phyloP scores from a whole-genome alignment of 441 rosid genomes.

The Bruguiera hainesii region DNA sequence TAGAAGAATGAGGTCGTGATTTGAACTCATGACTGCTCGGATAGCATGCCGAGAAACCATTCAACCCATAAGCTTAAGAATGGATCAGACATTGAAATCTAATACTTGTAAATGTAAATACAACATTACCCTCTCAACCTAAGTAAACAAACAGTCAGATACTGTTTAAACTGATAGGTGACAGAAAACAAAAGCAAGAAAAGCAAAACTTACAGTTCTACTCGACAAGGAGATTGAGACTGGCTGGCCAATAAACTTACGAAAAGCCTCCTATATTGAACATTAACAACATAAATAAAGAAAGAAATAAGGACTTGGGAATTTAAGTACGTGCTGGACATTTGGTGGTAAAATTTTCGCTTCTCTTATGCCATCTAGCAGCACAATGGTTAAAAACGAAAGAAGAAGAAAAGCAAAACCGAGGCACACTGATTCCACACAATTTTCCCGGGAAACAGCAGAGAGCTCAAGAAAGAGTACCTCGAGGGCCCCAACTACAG shows the following conservation, averaged over 20 bases:
- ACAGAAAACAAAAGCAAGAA: background rate
- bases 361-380: too few relatives aligned
- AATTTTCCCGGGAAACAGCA: slow-evolving; percentile 1
- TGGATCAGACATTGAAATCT: too few relatives aligned
- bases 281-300: background rate
- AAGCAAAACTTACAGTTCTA: slow-evolving; percentile 61
- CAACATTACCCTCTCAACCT: background rate
- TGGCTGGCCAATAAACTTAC: slow-evolving; percentile 82
- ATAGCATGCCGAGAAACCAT: too few relatives aligned
- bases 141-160: background rate
- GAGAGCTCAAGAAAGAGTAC: slow-evolving; percentile 23
- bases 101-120: too few relatives aligned
- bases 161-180: background rate
- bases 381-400: background rate
- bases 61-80: too few relatives aligned
- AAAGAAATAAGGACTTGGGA: background rate
- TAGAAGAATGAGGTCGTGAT: too few relatives aligned
- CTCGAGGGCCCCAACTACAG: slow-evolving; percentile 86
- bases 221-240: slow-evolving; percentile 75
- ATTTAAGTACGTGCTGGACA: background rate
- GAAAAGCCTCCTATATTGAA: slow-evolving; percentile 67
- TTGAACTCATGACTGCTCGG: too few relatives aligned
- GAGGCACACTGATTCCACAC: background rate
- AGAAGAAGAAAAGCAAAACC: background rate
- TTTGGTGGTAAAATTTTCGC: background rate